Percentiles rank a stretch among this genome's conserved stretches.
Evolutionary conservation across 2,329 filamentous ascomycete species (phyloP).

Genomic region (Tetracladium maxilliforme): DNA sequence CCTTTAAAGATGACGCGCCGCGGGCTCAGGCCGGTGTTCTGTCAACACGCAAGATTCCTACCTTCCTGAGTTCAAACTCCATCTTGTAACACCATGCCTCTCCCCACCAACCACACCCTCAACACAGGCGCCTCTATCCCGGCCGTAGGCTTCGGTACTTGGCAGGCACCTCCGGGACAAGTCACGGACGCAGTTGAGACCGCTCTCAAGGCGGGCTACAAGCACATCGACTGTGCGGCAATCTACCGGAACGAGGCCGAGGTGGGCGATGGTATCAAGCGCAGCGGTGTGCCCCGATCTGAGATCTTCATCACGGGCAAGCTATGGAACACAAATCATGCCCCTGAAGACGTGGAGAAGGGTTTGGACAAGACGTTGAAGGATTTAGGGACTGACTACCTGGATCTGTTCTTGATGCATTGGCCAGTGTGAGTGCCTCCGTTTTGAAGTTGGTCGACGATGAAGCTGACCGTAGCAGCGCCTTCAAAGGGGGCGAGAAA

Average conservation of each 20-base stretch:
- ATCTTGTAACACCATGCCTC: constrained; percentile 2
- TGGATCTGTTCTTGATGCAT: constrained; percentile 30
- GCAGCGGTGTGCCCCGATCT: constrained; percentile 18
- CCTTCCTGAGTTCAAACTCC: too few species aligned
- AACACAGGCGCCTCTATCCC: constrained; percentile 21
- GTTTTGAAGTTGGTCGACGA: too few species aligned
- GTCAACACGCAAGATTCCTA: too few species aligned
- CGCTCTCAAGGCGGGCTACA: constrained; percentile 51
- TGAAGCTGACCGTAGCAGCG: too few species aligned
- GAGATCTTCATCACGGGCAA: constrained; percentile 35
- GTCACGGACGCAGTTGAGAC: constrained; percentile 31
- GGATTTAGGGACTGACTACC: constrained; percentile 32
- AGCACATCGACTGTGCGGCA: constrained; percentile 7
- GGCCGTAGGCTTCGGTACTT: constrained; percentile 18
- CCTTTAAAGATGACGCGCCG: too few species aligned
- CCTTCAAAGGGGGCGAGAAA: constrained; percentile 3
- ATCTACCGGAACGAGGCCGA: constrained; percentile 16
- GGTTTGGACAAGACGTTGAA: constrained; percentile 29
- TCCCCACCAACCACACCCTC: constrained; percentile 15
- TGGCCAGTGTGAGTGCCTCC: constrained; percentile 9
- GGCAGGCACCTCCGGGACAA: constrained; percentile 17
- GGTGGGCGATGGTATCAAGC: constrained; percentile 21
- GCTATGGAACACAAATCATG: constrained; percentile 39
- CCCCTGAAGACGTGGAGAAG: constrained; percentile 31
- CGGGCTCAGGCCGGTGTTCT: too few species aligned